A percentile compares a stretch with the other conserved stretches of the same genome.
phyloP scores from a whole-genome alignment of 805 yeast species.

The Saturnispora silvae region DNA sequence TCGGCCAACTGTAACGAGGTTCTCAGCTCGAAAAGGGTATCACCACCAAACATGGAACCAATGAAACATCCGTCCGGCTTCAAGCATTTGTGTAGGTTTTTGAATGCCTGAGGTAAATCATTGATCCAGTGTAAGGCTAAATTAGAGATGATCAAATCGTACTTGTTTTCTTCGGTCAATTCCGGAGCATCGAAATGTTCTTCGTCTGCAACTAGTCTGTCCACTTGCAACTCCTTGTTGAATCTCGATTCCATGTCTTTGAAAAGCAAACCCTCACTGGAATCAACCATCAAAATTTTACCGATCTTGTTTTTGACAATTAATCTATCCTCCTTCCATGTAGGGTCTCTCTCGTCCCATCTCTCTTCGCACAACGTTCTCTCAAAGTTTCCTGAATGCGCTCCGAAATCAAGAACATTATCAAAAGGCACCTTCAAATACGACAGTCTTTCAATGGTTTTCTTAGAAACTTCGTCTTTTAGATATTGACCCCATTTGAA shows the following conservation, averaged over 20 bases:
- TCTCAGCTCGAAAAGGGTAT: slow-evolving; percentile 72
- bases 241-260: slow-evolving; percentile 39
- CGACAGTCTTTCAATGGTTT: slow-evolving; percentile 66
- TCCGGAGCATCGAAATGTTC: slow-evolving; percentile 41
- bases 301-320: slow-evolving; percentile 43
- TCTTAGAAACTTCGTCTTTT: slow-evolving; percentile 60
- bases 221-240: slow-evolving; percentile 35
- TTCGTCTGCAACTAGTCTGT: slow-evolving; percentile 55
- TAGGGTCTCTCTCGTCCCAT: slow-evolving; percentile 26
- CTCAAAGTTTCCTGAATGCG: slow-evolving; percentile 52
- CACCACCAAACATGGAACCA: slow-evolving; percentile 77
- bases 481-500: slow-evolving; percentile 57
- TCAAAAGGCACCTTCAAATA: slow-evolving; percentile 57
- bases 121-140: slow-evolving; percentile 77
- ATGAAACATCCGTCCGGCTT: slow-evolving; percentile 76
- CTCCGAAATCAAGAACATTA: slow-evolving; percentile 59
- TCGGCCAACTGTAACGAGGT: slow-evolving; percentile 77
- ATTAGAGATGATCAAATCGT: slow-evolving; percentile 66
- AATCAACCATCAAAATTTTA: slow-evolving; percentile 56
- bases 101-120: slow-evolving; percentile 60
- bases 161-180: slow-evolving; percentile 30
- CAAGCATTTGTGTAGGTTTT: slow-evolving; percentile 44
- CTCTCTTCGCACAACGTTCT: slow-evolving; percentile 27
- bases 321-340: slow-evolving; percentile 41
- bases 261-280: slow-evolving; percentile 40